phyloP scores from a whole-genome alignment of 257 asterid genomes.

The Solanum dulcamara region DNA sequence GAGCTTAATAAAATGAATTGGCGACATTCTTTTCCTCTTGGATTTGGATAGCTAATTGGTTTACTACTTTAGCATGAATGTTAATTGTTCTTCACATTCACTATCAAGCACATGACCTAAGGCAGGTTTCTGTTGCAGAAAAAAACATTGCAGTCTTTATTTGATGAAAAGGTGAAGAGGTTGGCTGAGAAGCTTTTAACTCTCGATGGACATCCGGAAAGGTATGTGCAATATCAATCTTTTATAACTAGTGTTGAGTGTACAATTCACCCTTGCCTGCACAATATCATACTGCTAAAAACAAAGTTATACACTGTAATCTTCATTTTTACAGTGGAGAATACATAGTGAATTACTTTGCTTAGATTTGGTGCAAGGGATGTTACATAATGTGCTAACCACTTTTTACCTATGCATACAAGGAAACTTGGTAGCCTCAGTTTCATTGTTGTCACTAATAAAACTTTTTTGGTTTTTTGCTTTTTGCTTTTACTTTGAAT shows the following conservation, averaged over 20 bases:
- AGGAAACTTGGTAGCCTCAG: neutral
- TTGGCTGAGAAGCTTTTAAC: constrained; percentile 60
- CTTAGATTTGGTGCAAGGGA: neutral
- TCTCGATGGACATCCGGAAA: constrained; percentile 45
- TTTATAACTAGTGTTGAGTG: neutral
- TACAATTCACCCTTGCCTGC: neutral
- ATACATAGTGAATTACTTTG: neutral
- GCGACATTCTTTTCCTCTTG: neutral
- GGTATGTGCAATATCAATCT: constrained; percentile 22
- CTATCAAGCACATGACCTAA: constrained; percentile 28
- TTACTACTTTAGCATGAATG: neutral
- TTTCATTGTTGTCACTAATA: neutral
- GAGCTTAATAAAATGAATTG: neutral
- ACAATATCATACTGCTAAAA: neutral
- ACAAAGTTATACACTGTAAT: neutral
- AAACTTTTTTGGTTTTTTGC: neutral
- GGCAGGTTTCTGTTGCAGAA: constrained; percentile 64
- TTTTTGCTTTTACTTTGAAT: neutral
- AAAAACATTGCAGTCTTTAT: constrained; percentile 55
- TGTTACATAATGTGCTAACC: neutral
- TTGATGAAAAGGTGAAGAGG: constrained; percentile 68
- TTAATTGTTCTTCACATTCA: constrained; percentile 15
- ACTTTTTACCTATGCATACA: neutral
- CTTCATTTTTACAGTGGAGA: neutral
- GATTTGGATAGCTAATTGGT: neutral